These are phyloP conservation scores for Stephania cephalantha DNA, from an alignment of 164 flowering plant genomes.

Conservation along the genomic window DNA sequence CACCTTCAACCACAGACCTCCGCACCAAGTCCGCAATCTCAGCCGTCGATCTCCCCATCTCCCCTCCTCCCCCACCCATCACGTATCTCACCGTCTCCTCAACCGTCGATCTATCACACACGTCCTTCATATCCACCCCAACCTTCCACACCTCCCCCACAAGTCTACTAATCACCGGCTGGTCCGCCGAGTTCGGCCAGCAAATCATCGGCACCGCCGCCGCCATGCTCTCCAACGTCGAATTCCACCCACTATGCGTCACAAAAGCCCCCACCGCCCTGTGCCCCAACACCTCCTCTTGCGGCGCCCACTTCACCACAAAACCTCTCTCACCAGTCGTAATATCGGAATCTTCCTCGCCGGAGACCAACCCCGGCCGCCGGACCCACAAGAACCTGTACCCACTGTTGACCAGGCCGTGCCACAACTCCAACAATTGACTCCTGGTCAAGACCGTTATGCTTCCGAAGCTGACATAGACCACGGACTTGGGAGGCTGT, in stretches of 20 bases:
- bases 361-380: background rate
- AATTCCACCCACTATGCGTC: constrained; percentile 26
- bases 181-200: constrained; percentile 23
- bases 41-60: constrained; percentile 2
- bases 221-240: constrained; percentile 10
- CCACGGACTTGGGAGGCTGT: constrained; percentile 8
- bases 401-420: constrained; percentile 17
- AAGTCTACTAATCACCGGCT: constrained; percentile 17
- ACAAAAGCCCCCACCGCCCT: constrained; percentile 1
- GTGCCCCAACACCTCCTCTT: too few species aligned
- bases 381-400: constrained; percentile 19
- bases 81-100: constrained; percentile 8
- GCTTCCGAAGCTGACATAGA: constrained; percentile 21
- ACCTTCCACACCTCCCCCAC: constrained; percentile 18
- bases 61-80: constrained; percentile 8
- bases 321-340: background rate
- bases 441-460: background rate
- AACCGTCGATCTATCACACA: constrained; percentile 10
- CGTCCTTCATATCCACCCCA: constrained; percentile 13
- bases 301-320: too few species aligned
- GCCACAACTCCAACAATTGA: constrained; percentile 14
- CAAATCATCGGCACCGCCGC: constrained; percentile 21
- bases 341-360: background rate
- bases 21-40: background rate
- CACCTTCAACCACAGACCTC: background rate